Conservation (phyloP, 257 asterid species). For the Solanum infundibuliforme region DNA sequence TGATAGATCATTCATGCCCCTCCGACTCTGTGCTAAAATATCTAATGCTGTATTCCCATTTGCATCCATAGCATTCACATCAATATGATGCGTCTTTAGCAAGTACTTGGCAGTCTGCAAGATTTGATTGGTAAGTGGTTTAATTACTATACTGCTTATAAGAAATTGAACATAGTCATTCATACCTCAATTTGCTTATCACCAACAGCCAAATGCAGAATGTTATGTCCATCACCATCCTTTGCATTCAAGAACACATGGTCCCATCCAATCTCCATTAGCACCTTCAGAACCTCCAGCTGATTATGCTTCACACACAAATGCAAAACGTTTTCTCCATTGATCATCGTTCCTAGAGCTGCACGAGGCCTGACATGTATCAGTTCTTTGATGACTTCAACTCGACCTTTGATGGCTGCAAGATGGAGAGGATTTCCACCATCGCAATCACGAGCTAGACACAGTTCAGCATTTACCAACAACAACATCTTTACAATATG, state of each 20-base stretch:
- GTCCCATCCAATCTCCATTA: not conserved
- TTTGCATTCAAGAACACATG: not conserved
- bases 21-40: too few species aligned
- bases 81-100: too few species aligned
- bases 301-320: conserved; percentile 24
- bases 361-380: conserved; percentile 10
- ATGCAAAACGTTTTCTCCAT: conserved; percentile 28
- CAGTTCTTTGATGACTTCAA: conserved; percentile 12
- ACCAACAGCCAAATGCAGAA: conserved; percentile 8
- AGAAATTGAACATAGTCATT: not conserved
- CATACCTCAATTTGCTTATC: conserved; percentile 28
- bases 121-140: too few species aligned
- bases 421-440: conserved; percentile 51
- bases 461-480: conserved; percentile 23
- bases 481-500: conserved; percentile 9
- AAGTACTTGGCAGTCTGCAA: too few species aligned
- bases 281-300: conserved; percentile 6
- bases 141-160: too few species aligned
- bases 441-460: conserved; percentile 23
- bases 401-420: conserved; percentile 39
- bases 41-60: too few species aligned
- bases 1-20: too few species aligned
- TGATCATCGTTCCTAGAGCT: conserved; percentile 21
- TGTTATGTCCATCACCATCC: conserved; percentile 5
- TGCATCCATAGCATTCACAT: too few species aligned